Conservation (phyloP, 2,329 filamentous ascomycete genomes). For the Dichotomopilus funicola region DNA sequence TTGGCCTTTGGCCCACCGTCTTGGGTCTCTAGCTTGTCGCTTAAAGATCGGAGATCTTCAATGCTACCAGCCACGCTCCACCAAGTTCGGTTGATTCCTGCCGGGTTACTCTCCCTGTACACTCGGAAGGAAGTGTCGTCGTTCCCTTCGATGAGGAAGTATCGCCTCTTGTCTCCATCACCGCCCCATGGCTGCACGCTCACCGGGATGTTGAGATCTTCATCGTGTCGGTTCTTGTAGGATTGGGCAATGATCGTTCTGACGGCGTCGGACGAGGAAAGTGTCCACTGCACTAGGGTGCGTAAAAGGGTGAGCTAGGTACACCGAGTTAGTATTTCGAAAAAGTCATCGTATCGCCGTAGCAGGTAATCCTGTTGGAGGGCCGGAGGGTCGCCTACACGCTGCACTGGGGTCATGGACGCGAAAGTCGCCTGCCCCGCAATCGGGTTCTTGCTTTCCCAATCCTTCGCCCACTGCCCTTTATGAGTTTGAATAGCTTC, state of each 20-base stretch:
- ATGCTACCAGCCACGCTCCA: constrained; percentile 88
- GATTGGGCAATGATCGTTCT: constrained; percentile 76
- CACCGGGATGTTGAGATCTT: constrained; percentile 72
- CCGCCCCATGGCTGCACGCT: constrained; percentile 75
- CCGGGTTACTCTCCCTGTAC: constrained; percentile 87
- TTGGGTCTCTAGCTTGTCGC: constrained; percentile 65
- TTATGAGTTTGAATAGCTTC: constrained; percentile 83
- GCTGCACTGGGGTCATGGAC: constrained; percentile 71
- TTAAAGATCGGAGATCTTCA: constrained; percentile 71
- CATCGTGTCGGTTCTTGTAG: constrained; percentile 84
- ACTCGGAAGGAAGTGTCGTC: constrained; percentile 92
- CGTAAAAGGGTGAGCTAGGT: constrained; percentile 72
- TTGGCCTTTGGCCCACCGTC: constrained; percentile 79
- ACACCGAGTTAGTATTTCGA: constrained; percentile 8
- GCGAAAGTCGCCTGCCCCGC: constrained; percentile 75
- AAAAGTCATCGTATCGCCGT: too few relatives aligned
- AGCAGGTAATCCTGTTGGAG: too few relatives aligned
- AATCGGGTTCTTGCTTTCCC: constrained; percentile 78
- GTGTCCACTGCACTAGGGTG: constrained; percentile 78
- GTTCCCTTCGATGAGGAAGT: constrained; percentile 87
- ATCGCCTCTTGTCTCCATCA: constrained; percentile 82
- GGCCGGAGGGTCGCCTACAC: constrained; percentile 43
- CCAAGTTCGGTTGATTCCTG: constrained; percentile 72
- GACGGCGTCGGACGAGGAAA: constrained; percentile 80
- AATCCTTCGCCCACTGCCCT: constrained; percentile 78